Conservation (phyloP, 192 early-diverging fungal species). For the Coemansia pectinata region DNA sequence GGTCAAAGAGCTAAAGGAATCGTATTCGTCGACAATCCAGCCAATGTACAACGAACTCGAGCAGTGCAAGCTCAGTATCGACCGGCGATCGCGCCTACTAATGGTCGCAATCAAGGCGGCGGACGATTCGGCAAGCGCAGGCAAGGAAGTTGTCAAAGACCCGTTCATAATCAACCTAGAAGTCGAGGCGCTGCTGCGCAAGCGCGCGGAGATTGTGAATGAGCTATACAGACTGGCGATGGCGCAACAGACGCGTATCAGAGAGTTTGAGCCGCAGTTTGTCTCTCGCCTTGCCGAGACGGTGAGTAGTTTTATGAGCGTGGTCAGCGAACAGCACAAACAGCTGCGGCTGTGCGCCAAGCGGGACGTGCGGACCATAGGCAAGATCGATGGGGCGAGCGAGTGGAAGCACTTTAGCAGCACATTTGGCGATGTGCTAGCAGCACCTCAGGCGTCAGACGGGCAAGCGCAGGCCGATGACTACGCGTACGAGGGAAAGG, state of each 20-base stretch:
- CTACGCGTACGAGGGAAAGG: slow-evolving; percentile 12
- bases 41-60: slow-evolving; percentile 20
- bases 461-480: slow-evolving; percentile 13
- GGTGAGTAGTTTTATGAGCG: slow-evolving; percentile 20
- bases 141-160: slow-evolving; percentile 31
- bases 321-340: slow-evolving; percentile 19
- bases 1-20: slow-evolving; percentile 5
- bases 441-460: slow-evolving; percentile 10
- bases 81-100: slow-evolving; percentile 22
- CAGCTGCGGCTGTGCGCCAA: slow-evolving; percentile 30
- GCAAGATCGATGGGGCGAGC: slow-evolving; percentile 14
- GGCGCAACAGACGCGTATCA: slow-evolving; percentile 27
- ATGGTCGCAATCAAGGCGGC: slow-evolving; percentile 20
- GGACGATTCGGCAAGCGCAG: not conserved
- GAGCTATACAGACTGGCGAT: slow-evolving; percentile 8
- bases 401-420: slow-evolving; percentile 36
- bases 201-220: slow-evolving; percentile 31
- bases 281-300: slow-evolving; percentile 15
- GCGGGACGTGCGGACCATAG: slow-evolving; percentile 18
- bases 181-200: slow-evolving; percentile 43
- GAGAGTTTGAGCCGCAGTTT: slow-evolving; percentile 33
- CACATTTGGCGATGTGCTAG: slow-evolving; percentile 12
- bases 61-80: slow-evolving; percentile 17
- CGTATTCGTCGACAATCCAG: slow-evolving; percentile 24
- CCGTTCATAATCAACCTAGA: slow-evolving; percentile 52